These are phyloP conservation scores for Pleurotus sapidus DNA, from an alignment of 768 basidiomycete genomes.

Conservation along the genomic window DNA sequence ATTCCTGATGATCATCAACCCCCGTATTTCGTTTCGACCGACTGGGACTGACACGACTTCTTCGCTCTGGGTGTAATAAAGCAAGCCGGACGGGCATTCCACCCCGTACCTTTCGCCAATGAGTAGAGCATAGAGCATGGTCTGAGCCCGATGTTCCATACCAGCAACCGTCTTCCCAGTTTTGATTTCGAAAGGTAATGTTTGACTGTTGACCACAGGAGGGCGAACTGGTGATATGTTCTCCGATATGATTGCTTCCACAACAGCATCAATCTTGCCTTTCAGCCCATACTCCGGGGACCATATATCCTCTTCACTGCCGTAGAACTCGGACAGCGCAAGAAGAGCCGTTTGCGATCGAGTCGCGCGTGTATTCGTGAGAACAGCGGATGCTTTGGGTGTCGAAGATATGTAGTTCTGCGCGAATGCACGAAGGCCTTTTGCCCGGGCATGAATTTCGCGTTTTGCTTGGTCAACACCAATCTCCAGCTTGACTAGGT, in stretches of 20 bases:
- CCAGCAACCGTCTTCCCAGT: conserved; percentile 75
- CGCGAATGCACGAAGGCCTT: conserved; percentile 62
- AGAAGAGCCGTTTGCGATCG: conserved; percentile 51
- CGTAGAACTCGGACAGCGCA: conserved; percentile 74
- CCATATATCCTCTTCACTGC: conserved; percentile 97
- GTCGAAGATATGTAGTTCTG: conserved; percentile 58
- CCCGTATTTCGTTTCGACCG: conserved; percentile 79
- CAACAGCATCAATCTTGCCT: conserved; percentile 92
- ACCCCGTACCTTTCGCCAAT: conserved; percentile 88
- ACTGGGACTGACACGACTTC: conserved; percentile 82
- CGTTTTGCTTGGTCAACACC: conserved; percentile 59
- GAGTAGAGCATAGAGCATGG: conserved; percentile 93
- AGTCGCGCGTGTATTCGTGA: conserved; percentile 64
- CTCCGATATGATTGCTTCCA: conserved; percentile 64
- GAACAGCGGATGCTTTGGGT: conserved; percentile 66
- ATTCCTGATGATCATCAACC: conserved; percentile 79
- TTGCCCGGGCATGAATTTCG: conserved; percentile 61
- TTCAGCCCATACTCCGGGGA: conserved; percentile 93
- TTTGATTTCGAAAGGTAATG: conserved; percentile 90
- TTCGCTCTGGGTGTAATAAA: conserved; percentile 93
- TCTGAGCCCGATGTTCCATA: conserved; percentile 96
- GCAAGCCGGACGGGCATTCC: conserved; percentile 75
- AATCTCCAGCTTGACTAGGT: conserved; percentile 60
- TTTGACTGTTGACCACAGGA: conserved; percentile 17
- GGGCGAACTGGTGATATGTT: conserved; percentile 21